A percentile compares a stretch with the other conserved stretches of the same genome.
phyloP scores from a whole-genome alignment of 345 rosid genomes.

The Gossypium thurberi region DNA sequence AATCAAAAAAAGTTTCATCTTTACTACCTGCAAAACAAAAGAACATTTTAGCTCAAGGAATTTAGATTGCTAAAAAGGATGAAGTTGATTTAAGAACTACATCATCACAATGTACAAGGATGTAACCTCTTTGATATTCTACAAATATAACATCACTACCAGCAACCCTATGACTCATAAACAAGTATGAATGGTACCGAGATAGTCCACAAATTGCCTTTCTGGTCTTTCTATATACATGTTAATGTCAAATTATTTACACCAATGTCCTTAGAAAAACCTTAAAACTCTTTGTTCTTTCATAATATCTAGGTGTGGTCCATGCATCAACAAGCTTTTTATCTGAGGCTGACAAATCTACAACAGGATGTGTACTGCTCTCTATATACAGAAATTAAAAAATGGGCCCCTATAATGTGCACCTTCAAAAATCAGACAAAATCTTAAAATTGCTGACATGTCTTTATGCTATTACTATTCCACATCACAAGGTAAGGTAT shows the following conservation, averaged over 20 bases:
- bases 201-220: not conserved
- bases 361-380: constrained; percentile 1
- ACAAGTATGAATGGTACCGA: too few species aligned
- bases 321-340: constrained; percentile 12
- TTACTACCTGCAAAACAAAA: constrained; percentile 56
- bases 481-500: not conserved
- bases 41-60: not conserved
- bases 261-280: not conserved
- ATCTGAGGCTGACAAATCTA: constrained; percentile 3
- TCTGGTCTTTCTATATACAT: not conserved
- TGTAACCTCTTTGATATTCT: not conserved
- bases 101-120: too few species aligned
- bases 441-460: not conserved
- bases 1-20: constrained; percentile 80
- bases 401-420: constrained; percentile 2
- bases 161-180: not conserved
- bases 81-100: not conserved
- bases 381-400: constrained; percentile 1
- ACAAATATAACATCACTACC: not conserved
- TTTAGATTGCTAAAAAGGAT: not conserved
- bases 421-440: constrained; percentile 9
- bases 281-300: not conserved
- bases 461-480: not conserved
- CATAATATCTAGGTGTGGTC: constrained; percentile 11
- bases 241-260: not conserved